phyloP scores from a whole-genome alignment of 768 basidiomycete species.

The Podaxis sp. region DNA sequence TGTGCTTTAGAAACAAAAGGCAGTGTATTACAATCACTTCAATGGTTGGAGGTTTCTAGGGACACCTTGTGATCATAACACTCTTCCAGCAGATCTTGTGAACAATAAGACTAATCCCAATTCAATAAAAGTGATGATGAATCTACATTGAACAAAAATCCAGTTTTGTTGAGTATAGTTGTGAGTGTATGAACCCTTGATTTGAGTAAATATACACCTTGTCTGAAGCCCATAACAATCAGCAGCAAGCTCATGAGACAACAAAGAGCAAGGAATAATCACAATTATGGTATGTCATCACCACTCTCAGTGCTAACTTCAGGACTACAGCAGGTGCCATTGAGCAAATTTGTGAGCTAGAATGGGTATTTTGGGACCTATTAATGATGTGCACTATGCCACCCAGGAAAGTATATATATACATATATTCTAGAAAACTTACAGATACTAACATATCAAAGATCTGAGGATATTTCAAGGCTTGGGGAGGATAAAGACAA shows the following conservation, averaged over 20 bases:
- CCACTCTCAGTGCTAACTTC: background rate
- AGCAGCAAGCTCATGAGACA: background rate
- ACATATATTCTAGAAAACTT: too few relatives aligned
- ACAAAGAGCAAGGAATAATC: background rate
- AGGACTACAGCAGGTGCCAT: background rate
- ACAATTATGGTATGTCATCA: too few relatives aligned
- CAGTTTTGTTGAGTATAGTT: background rate
- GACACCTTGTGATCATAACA: background rate
- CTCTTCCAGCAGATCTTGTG: background rate
- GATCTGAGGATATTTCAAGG: too few relatives aligned
- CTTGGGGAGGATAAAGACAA: too few relatives aligned
- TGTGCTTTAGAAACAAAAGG: background rate
- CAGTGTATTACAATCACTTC: background rate
- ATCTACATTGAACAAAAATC: background rate
- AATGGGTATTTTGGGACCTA: too few relatives aligned
- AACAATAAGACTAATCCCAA: background rate
- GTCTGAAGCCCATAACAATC: background rate
- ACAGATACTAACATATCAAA: too few relatives aligned
- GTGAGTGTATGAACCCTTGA: too few relatives aligned
- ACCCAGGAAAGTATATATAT: too few relatives aligned
- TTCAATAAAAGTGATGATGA: background rate
- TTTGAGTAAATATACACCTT: too few relatives aligned
- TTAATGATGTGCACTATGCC: too few relatives aligned
- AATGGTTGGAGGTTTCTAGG: background rate
- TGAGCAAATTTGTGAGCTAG: too few relatives aligned